Conservation (phyloP, 805 yeast genomes). For the Sugiyamaella americana region DNA sequence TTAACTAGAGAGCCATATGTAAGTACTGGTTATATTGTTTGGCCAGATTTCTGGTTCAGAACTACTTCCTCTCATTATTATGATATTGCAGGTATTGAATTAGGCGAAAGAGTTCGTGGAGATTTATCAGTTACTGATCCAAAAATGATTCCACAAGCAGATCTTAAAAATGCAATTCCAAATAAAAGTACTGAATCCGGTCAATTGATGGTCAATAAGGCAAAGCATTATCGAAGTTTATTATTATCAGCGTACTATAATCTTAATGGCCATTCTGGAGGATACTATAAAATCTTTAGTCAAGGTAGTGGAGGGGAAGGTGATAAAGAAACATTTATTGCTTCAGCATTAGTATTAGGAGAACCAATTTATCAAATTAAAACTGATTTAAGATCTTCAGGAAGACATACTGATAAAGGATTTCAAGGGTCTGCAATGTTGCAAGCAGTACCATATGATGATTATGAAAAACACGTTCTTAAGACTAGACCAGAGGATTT, state of each 20-base stretch:
- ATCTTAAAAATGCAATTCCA: slow-evolving; percentile 61
- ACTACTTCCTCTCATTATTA: slow-evolving; percentile 71
- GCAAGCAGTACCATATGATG: slow-evolving; percentile 64
- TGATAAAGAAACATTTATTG: slow-evolving; percentile 71
- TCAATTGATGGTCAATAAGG: slow-evolving; percentile 54
- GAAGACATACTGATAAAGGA: slow-evolving; percentile 38
- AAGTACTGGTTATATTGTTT: slow-evolving; percentile 47
- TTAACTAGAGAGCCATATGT: slow-evolving; percentile 54
- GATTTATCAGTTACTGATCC: slow-evolving; percentile 36
- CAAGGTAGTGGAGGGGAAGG: slow-evolving; percentile 73
- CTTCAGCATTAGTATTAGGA: slow-evolving; percentile 58
- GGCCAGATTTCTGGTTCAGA: slow-evolving; percentile 91
- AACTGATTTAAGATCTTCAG: slow-evolving; percentile 35
- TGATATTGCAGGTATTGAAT: slow-evolving; percentile 54
- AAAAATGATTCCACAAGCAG: slow-evolving; percentile 45
- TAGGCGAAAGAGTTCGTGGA: slow-evolving; percentile 37
- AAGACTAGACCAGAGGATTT: slow-evolving; percentile 6
- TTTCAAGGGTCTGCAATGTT: slow-evolving; percentile 51
- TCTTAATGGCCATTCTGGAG: slow-evolving; percentile 50
- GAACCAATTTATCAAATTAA: slow-evolving; percentile 53
- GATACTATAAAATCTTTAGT: slow-evolving; percentile 53
- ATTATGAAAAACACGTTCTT: slow-evolving; percentile 33
- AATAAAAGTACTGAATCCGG: slow-evolving; percentile 69
- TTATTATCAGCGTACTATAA: slow-evolving; percentile 61
- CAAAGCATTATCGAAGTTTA: slow-evolving; percentile 50